These are phyloP conservation scores for Rhizopus delemar DNA, from an alignment of 371 early-diverging fungal genomes.

Conservation along the genomic window DNA sequence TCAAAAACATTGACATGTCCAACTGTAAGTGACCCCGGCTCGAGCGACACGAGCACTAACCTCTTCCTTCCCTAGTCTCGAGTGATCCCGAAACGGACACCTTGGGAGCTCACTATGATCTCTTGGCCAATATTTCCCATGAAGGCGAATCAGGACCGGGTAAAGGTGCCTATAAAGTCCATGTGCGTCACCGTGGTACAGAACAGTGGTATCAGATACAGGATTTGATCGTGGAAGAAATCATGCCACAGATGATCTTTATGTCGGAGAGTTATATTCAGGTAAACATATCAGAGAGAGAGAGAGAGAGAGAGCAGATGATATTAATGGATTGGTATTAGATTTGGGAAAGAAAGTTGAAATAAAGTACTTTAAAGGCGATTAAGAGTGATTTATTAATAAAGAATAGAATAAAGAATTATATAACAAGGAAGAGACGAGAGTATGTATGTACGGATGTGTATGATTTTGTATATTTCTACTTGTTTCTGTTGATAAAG, in stretches of 20 bases:
- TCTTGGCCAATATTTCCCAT: conserved; percentile 92
- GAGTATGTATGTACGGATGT: conserved; percentile 1
- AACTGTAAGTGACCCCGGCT: conserved; percentile 52
- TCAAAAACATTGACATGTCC: conserved; percentile 80
- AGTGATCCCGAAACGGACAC: conserved; percentile 49
- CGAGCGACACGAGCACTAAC: not conserved
- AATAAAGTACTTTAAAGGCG: not conserved
- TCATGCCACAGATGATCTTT: conserved; percentile 93
- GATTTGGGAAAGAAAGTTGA: conserved; percentile 33
- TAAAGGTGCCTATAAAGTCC: conserved; percentile 78
- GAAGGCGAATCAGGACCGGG: conserved; percentile 79
- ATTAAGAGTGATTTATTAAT: conserved; percentile 2
- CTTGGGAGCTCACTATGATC: conserved; percentile 71
- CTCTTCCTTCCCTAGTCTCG: conserved; percentile 35
- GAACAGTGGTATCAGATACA: conserved; percentile 96
- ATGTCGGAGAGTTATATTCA: conserved; percentile 93
- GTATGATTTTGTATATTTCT: conserved; percentile 4
- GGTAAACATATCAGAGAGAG: conserved; percentile 41
- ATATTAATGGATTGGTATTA: conserved; percentile 1
- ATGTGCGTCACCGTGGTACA: conserved; percentile 76
- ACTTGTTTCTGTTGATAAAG: conserved; percentile 50
- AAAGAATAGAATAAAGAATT: conserved; percentile 2
- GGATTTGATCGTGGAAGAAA: conserved; percentile 91
- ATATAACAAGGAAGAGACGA: not conserved
- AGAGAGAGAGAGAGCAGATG: not conserved